Base-by-base conservation (phyloP, 352 stramenopile genomes). In the Pythium phragmiticola region DNA sequence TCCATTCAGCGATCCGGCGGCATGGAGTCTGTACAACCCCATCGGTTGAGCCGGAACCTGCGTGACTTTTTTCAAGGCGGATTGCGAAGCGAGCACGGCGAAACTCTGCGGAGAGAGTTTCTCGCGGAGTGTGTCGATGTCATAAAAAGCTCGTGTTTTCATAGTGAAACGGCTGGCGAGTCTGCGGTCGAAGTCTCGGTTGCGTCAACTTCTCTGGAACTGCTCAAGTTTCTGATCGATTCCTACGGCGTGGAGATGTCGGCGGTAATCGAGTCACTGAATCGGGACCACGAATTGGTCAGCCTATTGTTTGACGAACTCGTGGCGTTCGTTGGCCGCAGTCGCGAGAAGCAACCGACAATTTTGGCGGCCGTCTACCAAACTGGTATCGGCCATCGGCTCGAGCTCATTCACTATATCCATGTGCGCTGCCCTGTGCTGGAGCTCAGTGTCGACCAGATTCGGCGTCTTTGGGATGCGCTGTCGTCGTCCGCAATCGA, bases 221-320 rank as follows among this genome's bases (percentile, higher is more conserved):
- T 94, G 45, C 74, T 96, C 14, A 91, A 92, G 63, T 92, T 96
- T 39, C 59, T 96, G n/a, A 87, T 96, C 33, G 84, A 94, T 52
- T 92, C 87, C 16, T 92, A 94, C 53, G 76, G 81, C 43, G 73
- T 80, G 23, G 83, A 92, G 41, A 80, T 91, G 54, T 68, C 78
- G 17, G 56, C 74, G 1, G 73, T 94, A 1, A 78, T 94, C 26
- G 82, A 92, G 61, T 78, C 87, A 1, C 63, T 94, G 5, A 87
- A 92, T 72, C 76, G 69, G 16, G 81, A 92, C 39, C 82, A 94
- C 36, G 69, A 77, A 6, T 70, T 96, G 17, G 85, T 92, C 16
- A 65, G 76, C 26, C 70, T 96, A 47, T 64, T 96, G 1, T 96
- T 96, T 61, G 86, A 94, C 49, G 87, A 96, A 39, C 70, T 96